These are phyloP conservation scores for Schizosaccharomyces cryophilus DNA, from an alignment of 805 yeast genomes.

Conservation along the genomic window DNA sequence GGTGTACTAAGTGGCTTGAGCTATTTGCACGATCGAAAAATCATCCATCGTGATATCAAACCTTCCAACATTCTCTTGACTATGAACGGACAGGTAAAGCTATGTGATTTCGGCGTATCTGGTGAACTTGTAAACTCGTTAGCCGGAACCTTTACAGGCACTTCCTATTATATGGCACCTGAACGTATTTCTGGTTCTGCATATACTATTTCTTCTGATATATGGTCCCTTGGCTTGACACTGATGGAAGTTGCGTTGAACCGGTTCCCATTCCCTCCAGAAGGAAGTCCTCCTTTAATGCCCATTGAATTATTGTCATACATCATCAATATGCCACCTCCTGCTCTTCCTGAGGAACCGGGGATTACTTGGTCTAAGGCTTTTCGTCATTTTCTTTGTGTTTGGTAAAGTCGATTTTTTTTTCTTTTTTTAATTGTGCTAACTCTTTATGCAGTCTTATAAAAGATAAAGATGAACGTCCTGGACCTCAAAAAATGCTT, in stretches of 20 bases:
- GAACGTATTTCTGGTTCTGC: conserved; percentile 91
- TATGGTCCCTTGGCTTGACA: conserved; percentile 89
- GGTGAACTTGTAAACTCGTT: conserved; percentile 70
- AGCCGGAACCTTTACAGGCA: conserved; percentile 92
- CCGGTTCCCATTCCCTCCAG: conserved; percentile 51
- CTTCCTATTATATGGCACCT: conserved; percentile 96
- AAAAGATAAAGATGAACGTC: conserved; percentile 57
- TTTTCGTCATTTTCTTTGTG: conserved; percentile 58
- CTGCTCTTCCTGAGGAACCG: conserved; percentile 55
- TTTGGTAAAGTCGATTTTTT: conserved; percentile 15
- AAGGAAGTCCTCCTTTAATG: conserved; percentile 30
- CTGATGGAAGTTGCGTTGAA: conserved; percentile 81
- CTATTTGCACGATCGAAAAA: conserved; percentile 64
- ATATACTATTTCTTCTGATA: conserved; percentile 82
- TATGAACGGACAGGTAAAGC: conserved; percentile 52
- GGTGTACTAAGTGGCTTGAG: conserved; percentile 65
- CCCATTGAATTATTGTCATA: conserved; percentile 71
- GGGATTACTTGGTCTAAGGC: conserved; percentile 62
- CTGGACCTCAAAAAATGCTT: conserved; percentile 82
- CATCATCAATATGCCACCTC: conserved; percentile 55
- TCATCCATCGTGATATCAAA: conserved; percentile 86
- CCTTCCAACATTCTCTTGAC: conserved; percentile 80
- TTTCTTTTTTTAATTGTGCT: neutral
- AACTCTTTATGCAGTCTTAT: conserved; percentile 19
- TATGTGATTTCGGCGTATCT: conserved; percentile 92